phyloP scores from a whole-genome alignment of 305 asterid genomes.

The Solanum chacoense region DNA sequence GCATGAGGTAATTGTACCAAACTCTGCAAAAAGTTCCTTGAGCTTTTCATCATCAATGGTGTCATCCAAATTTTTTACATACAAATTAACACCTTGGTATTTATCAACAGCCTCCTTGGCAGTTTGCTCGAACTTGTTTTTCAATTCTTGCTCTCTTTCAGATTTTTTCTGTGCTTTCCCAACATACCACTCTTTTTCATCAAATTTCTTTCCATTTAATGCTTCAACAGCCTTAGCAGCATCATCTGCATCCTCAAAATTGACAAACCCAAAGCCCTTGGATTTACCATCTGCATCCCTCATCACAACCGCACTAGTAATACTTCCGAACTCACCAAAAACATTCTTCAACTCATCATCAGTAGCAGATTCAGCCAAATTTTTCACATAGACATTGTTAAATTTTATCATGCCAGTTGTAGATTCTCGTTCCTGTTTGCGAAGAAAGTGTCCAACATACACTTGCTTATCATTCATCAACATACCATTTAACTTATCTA shows the following conservation, averaged over 20 bases:
- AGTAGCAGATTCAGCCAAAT: slow-evolving; percentile 13
- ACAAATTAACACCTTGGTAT: slow-evolving; percentile 18
- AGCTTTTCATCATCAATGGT: slow-evolving; percentile 19
- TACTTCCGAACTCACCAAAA: slow-evolving; percentile 18
- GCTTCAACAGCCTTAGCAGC: slow-evolving; percentile 21
- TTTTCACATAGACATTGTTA: slow-evolving; percentile 18
- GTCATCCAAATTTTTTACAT: slow-evolving; percentile 20
- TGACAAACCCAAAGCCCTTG: slow-evolving; percentile 18
- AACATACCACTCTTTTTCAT: slow-evolving; percentile 23
- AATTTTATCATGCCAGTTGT: not conserved
- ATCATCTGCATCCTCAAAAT: slow-evolving; percentile 19
- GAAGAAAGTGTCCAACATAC: slow-evolving; percentile 17
- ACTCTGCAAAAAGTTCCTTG: slow-evolving; percentile 13
- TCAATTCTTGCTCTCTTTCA: slow-evolving; percentile 21
- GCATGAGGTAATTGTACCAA: slow-evolving; percentile 16
- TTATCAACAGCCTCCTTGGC: slow-evolving; percentile 18
- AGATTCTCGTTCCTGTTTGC: slow-evolving; percentile 20
- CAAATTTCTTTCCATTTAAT: slow-evolving; percentile 16
- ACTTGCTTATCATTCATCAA: slow-evolving; percentile 21
- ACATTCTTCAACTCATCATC: slow-evolving; percentile 14
- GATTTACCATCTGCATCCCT: slow-evolving; percentile 17
- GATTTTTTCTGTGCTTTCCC: slow-evolving; percentile 22
- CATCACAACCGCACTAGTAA: slow-evolving; percentile 23
- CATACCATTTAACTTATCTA: slow-evolving; percentile 20
- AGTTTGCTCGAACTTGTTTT: slow-evolving; percentile 14